Conservation (phyloP, 495 filamentous ascomycete species). For the Jackrogersella multiformis region DNA sequence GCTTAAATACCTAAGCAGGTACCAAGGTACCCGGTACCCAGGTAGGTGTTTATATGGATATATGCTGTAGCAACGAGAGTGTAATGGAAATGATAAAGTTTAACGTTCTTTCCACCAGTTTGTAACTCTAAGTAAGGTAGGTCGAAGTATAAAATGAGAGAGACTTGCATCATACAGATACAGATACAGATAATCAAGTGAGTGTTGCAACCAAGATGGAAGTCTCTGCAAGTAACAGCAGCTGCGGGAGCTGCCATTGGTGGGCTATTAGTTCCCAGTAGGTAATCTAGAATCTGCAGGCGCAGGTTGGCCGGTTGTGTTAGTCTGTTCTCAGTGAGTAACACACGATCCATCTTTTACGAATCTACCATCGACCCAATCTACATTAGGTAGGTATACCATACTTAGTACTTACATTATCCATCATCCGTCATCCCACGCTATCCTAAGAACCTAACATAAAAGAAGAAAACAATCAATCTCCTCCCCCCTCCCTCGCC, state of each 20-base stretch:
- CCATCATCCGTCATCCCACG: slow-evolving; percentile 3
- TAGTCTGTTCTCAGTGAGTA: slow-evolving; percentile 17
- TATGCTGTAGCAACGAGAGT: too few relatives aligned
- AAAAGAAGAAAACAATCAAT: not conserved
- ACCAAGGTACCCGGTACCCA: too few relatives aligned
- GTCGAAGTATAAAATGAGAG: not conserved
- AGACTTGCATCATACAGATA: not conserved
- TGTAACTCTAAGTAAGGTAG: not conserved
- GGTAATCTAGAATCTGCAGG: slow-evolving; percentile 31
- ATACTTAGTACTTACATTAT: too few relatives aligned
- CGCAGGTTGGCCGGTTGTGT: slow-evolving; percentile 2
- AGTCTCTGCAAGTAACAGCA: slow-evolving; percentile 36
- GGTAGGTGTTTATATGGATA: too few relatives aligned
- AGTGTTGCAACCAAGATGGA: slow-evolving; percentile 23
- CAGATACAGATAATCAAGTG: not conserved
- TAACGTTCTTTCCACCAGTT: not conserved
- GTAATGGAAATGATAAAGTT: not conserved
- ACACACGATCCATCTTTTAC: slow-evolving; percentile 31
- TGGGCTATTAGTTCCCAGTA: slow-evolving; percentile 41
- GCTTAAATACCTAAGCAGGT: too few relatives aligned
- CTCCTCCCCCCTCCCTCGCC: slow-evolving; percentile 21
- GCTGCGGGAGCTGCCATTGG: slow-evolving; percentile 28
- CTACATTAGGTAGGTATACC: too few relatives aligned
- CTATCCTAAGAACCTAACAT: slow-evolving; percentile 16
- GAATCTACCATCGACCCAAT: slow-evolving; percentile 14